A percentile compares a stretch with the other conserved stretches of the same genome.
phyloP scores from a whole-genome alignment of 2,329 filamentous ascomycete genomes.

The Catunica adiposa region DNA sequence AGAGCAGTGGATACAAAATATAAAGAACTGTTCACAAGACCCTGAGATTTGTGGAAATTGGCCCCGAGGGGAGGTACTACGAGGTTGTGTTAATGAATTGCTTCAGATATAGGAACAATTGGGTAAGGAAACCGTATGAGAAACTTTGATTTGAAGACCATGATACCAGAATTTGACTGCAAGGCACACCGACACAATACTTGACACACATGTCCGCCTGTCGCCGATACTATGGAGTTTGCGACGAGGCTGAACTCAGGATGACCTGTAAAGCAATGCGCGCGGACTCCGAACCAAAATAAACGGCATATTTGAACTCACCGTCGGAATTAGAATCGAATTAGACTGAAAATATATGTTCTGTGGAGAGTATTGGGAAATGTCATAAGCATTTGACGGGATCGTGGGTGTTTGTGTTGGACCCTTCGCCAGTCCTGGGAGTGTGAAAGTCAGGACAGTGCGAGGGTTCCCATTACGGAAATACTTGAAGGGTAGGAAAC shows the following conservation, averaged over 20 bases:
- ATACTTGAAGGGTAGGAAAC: too few species aligned
- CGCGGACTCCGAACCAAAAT: background rate
- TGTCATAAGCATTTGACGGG: background rate
- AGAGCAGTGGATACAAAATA: background rate
- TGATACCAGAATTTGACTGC: too few species aligned
- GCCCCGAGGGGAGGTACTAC: too few species aligned
- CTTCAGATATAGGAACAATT: too few species aligned
- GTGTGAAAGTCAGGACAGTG: background rate
- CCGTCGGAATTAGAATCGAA: background rate
- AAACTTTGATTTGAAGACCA: too few species aligned
- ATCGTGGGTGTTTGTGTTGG: background rate
- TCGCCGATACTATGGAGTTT: conserved; percentile 1
- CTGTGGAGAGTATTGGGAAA: background rate
- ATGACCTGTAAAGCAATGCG: background rate
- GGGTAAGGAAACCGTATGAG: too few species aligned
- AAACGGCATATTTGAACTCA: conserved; percentile 6
- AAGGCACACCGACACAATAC: too few species aligned
- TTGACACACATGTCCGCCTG: background rate
- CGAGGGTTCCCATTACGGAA: too few species aligned
- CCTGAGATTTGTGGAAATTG: too few species aligned
- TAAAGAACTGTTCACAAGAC: too few species aligned
- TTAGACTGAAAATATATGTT: background rate
- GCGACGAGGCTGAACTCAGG: conserved; percentile 13
- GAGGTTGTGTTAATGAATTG: too few species aligned
- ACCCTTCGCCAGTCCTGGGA: background rate